Percentiles rank a stretch among this genome's conserved stretches.
phyloP scores from a whole-genome alignment of 2,329 filamentous ascomycete species.

The Calonectria naviculata region DNA sequence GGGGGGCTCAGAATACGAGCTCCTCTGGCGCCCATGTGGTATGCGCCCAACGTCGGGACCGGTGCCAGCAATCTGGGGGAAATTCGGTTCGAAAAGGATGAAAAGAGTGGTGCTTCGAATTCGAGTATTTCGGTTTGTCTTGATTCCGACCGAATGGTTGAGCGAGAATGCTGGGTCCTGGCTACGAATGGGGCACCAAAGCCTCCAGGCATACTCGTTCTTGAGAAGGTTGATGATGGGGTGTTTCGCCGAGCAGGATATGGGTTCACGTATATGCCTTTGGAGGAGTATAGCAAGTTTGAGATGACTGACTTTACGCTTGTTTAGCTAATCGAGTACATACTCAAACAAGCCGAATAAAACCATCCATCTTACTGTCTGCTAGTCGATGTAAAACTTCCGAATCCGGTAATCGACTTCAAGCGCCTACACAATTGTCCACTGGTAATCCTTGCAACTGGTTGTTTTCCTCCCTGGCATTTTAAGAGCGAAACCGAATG shows the following conservation, averaged over 20 bases:
- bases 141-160: neutral
- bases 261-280: neutral
- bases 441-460: too few relatives aligned
- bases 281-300: neutral
- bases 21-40: neutral
- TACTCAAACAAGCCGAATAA: neutral
- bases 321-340: too few relatives aligned
- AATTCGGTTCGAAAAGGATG: neutral
- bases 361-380: neutral
- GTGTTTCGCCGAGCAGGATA: neutral
- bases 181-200: neutral
- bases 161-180: neutral
- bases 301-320: neutral
- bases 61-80: neutral
- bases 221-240: neutral
- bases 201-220: neutral
- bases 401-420: too few relatives aligned
- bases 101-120: neutral
- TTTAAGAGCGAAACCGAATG: too few relatives aligned
- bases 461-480: too few relatives aligned
- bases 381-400: neutral
- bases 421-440: too few relatives aligned
- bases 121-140: neutral
- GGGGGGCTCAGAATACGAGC: neutral
- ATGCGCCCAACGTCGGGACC: neutral